Conservation (phyloP, 2,329 filamentous ascomycete species). For the Colletotrichum agaves region DNA sequence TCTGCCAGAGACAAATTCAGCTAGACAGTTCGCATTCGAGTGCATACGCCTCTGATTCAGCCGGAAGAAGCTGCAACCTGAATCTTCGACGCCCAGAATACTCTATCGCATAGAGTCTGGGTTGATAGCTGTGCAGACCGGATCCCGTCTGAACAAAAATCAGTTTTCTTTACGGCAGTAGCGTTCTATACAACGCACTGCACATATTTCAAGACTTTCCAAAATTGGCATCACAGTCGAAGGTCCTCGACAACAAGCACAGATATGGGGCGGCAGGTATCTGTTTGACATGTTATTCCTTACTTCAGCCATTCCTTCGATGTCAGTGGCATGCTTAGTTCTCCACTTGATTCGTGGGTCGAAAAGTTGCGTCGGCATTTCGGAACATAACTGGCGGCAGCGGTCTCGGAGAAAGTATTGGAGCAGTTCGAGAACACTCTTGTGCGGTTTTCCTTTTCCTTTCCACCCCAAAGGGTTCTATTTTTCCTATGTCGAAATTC, state of each 20-base stretch:
- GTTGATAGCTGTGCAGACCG: no score
- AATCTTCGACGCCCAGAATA: neutral
- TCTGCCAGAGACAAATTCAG: neutral
- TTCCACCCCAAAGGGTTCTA: no score
- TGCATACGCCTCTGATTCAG: neutral
- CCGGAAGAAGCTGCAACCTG: neutral
- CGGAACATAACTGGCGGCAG: constrained; percentile 18
- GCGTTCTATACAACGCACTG: neutral
- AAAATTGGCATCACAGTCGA: neutral
- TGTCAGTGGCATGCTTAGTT: constrained; percentile 10
- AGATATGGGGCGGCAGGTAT: constrained; percentile 9
- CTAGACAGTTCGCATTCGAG: neutral
- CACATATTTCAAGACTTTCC: neutral
- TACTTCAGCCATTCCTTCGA: neutral
- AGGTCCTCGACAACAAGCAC: neutral
- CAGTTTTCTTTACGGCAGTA: neutral
- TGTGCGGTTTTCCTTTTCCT: neutral
- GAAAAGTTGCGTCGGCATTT: constrained; percentile 32
- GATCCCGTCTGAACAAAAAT: no score
- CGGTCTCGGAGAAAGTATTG: neutral
- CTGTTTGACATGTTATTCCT: constrained; percentile 2
- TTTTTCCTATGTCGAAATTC: constrained; percentile 5
- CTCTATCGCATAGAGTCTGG: no score
- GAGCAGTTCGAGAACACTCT: constrained; percentile 1
- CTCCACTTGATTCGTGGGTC: constrained; percentile 17